phyloP scores from a whole-genome alignment of 2,329 filamentous ascomycete genomes.

The Paramyrothecium roridum region DNA sequence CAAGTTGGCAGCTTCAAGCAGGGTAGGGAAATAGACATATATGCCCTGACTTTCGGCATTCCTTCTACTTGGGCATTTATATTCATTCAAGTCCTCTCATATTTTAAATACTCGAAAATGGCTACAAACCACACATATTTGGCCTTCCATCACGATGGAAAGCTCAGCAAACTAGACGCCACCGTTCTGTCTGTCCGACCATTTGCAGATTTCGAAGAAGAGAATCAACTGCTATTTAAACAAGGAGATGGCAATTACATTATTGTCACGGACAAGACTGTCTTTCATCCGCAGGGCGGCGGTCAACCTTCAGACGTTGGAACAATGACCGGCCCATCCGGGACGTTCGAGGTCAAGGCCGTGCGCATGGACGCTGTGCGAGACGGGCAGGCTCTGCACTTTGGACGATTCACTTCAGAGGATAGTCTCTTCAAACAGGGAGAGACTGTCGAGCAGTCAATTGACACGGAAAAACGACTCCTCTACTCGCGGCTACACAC shows the following conservation, averaged over 20 bases:
- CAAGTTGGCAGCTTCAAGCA: no score
- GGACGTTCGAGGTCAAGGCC: conserved; percentile 47
- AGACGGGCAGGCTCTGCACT: conserved; percentile 60
- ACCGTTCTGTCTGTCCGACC: conserved; percentile 43
- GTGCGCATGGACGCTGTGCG: conserved; percentile 53
- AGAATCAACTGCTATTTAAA: conserved; percentile 57
- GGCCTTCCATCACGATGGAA: conserved; percentile 40
- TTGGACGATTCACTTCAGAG: conserved; percentile 51
- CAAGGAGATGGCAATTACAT: conserved; percentile 49
- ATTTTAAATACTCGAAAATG: background rate
- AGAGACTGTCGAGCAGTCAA: conserved; percentile 48
- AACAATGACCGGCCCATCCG: conserved; percentile 37
- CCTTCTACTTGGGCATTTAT: no score
- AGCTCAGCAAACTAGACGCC: conserved; percentile 39
- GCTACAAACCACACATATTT: conserved; percentile 16
- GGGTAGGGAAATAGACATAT: no score
- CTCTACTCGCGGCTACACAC: conserved; percentile 70
- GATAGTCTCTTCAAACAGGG: conserved; percentile 33
- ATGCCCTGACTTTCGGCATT: no score
- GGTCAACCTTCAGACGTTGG: conserved; percentile 70
- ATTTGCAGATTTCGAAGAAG: conserved; percentile 36
- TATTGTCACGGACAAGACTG: conserved; percentile 62
- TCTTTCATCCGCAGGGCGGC: conserved; percentile 74
- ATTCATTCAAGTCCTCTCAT: no score
- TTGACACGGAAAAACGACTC: conserved; percentile 58